A percentile compares a stretch with the other conserved stretches of the same genome.
phyloP scores from a whole-genome alignment of 164 flowering plant species.

The Cinnamomum chago region DNA sequence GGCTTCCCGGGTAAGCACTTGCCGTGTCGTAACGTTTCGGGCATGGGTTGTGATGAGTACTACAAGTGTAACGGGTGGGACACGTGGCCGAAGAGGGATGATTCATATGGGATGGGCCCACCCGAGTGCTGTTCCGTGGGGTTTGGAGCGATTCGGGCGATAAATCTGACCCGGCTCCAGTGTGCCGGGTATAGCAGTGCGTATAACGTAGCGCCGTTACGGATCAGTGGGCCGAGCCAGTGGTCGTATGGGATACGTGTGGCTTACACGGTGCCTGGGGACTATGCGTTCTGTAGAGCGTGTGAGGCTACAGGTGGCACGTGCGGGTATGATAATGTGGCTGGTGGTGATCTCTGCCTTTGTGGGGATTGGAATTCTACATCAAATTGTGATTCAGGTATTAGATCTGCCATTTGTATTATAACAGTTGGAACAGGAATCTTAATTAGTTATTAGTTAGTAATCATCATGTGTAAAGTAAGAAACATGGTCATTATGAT shows the following conservation, averaged over 20 bases:
- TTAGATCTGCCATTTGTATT: not conserved
- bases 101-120: constrained; percentile 45
- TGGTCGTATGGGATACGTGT: constrained; percentile 93
- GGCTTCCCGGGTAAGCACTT: constrained; percentile 76
- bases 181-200: constrained; percentile 92
- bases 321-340: constrained; percentile 63
- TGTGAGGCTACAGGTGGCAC: constrained; percentile 87
- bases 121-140: constrained; percentile 74
- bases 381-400: constrained; percentile 65
- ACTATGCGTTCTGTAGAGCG: constrained; percentile 55
- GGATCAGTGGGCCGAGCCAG: constrained; percentile 41
- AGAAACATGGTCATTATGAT: too few species aligned
- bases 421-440: too few species aligned
- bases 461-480: too few species aligned
- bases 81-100: constrained; percentile 26
- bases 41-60: constrained; percentile 90
- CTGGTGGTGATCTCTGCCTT: constrained; percentile 52
- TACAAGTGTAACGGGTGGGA: constrained; percentile 73
- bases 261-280: constrained; percentile 59
- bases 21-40: constrained; percentile 80
- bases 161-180: constrained; percentile 60
- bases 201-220: constrained; percentile 74
- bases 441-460: not conserved
- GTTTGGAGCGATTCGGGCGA: constrained; percentile 53
- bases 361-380: constrained; percentile 78